Conservation (phyloP, 441 rosid genomes). For the Geranium incanum region DNA sequence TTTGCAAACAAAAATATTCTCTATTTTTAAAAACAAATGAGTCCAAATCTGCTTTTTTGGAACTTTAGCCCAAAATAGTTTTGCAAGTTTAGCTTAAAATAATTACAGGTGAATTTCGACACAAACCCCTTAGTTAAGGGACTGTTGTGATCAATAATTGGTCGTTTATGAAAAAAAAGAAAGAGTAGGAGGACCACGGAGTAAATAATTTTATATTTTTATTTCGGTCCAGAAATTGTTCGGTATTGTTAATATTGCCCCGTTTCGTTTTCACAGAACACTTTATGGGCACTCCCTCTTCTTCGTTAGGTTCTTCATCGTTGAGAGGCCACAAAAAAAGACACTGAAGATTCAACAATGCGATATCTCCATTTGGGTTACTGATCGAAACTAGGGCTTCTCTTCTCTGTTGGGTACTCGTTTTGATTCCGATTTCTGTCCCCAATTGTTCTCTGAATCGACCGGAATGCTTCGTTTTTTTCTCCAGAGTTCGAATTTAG, state of each 20-base stretch:
- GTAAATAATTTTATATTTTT: background rate
- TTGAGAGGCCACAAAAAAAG: slow-evolving; percentile 6
- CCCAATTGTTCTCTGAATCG: background rate
- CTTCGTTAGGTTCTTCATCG: slow-evolving; percentile 9
- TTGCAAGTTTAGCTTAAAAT: no score
- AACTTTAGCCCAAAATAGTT: no score
- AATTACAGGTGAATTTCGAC: no score
- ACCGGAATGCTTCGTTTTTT: background rate
- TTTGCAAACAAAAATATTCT: no score
- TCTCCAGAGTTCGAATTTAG: slow-evolving; percentile 4
- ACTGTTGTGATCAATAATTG: no score
- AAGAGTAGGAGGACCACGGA: no score
- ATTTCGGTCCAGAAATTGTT: background rate
- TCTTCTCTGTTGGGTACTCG: background rate
- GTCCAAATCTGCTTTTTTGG: no score
- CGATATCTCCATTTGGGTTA: background rate
- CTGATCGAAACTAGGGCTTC: slow-evolving; percentile 1
- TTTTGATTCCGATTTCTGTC: background rate
- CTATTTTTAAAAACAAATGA: no score
- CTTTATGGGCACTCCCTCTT: slow-evolving; percentile 7
- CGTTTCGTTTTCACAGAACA: background rate
- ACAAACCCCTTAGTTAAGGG: no score
- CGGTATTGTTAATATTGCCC: background rate
- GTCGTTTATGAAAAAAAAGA: no score
- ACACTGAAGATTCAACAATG: slow-evolving; percentile 4